Conservation (phyloP, 192 early-diverging fungal species). For the Dissophora globulifera region DNA sequence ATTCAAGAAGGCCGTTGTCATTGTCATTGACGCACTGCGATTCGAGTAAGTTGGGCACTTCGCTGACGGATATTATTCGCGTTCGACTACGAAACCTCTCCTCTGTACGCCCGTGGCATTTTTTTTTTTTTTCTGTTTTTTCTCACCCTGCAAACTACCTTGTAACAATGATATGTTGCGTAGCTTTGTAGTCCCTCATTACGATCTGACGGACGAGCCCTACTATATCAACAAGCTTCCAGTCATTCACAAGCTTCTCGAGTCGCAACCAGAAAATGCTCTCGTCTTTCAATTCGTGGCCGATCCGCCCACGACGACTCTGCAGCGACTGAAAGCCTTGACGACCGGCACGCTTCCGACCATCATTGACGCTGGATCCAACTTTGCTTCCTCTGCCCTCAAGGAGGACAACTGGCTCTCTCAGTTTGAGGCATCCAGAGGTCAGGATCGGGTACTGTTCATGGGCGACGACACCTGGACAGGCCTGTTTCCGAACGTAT, state of each 20-base stretch:
- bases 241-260: conserved; percentile 59
- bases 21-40: conserved; percentile 81
- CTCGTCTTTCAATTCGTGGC: conserved; percentile 78
- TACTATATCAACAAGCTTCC: conserved; percentile 65
- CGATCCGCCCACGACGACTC: conserved; percentile 85
- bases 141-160: too few relatives aligned
- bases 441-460: conserved; percentile 69
- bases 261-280: conserved; percentile 61
- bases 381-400: conserved; percentile 80
- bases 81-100: too few relatives aligned
- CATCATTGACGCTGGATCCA: conserved; percentile 84
- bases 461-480: conserved; percentile 98
- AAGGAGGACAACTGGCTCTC: conserved; percentile 81
- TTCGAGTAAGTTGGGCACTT: conserved; percentile 66
- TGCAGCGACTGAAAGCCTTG: conserved; percentile 84
- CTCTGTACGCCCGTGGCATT: too few relatives aligned
- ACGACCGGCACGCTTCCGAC: conserved; percentile 87
- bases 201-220: conserved; percentile 10
- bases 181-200: conserved; percentile 52
- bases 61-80: too few relatives aligned
- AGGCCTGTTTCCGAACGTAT: conserved; percentile 76
- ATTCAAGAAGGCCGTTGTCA: conserved; percentile 68
- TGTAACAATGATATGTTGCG: not conserved
- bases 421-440: conserved; percentile 32
- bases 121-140: too few relatives aligned